Conservation (phyloP, 2,329 filamentous ascomycete genomes). For the Aspergillus versicolor region DNA sequence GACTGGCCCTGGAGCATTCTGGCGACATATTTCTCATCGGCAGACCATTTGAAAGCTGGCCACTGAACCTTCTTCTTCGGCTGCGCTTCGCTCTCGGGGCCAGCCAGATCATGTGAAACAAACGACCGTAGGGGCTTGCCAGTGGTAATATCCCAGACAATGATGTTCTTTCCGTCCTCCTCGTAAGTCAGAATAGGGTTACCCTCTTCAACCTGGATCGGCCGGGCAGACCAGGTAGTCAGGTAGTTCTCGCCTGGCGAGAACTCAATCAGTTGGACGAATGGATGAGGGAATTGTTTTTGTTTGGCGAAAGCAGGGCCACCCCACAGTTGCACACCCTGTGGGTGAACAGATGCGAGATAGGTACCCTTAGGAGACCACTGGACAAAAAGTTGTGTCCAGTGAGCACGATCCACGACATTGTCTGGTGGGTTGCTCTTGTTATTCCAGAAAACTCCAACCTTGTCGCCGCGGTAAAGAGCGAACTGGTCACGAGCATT, state of each 20-base stretch:
- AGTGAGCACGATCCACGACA: conserved; percentile 88
- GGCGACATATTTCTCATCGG: conserved; percentile 95
- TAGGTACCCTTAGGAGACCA: conserved; percentile 96
- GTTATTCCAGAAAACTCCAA: conserved; percentile 98
- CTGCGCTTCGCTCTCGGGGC: conserved; percentile 63
- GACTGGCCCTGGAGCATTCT: conserved; percentile 83
- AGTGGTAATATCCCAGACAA: conserved; percentile 95
- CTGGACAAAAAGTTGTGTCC: conserved; percentile 97
- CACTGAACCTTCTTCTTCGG: conserved; percentile 93
- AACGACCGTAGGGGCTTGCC: conserved; percentile 90
- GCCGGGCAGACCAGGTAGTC: conserved; percentile 93
- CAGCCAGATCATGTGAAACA: conserved; percentile 73
- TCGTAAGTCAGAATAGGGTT: conserved; percentile 76
- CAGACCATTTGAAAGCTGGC: conserved; percentile 99
- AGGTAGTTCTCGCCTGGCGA: conserved; percentile 91
- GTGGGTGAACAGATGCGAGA: conserved; percentile 89
- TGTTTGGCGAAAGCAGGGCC: conserved; percentile 85
- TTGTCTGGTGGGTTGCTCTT: conserved; percentile 86
- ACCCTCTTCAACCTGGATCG: conserved; percentile 87
- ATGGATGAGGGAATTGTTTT: conserved; percentile 91
- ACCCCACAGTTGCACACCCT: conserved; percentile 97
- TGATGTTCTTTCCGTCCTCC: conserved; percentile 98
- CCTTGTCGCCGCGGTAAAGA: conserved; percentile 87
- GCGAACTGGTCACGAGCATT: conserved; percentile 93
- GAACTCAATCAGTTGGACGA: conserved; percentile 94